Evolutionary conservation across 2,329 filamentous ascomycete species (phyloP).

Genomic region (Acarospora socialis): DNA sequence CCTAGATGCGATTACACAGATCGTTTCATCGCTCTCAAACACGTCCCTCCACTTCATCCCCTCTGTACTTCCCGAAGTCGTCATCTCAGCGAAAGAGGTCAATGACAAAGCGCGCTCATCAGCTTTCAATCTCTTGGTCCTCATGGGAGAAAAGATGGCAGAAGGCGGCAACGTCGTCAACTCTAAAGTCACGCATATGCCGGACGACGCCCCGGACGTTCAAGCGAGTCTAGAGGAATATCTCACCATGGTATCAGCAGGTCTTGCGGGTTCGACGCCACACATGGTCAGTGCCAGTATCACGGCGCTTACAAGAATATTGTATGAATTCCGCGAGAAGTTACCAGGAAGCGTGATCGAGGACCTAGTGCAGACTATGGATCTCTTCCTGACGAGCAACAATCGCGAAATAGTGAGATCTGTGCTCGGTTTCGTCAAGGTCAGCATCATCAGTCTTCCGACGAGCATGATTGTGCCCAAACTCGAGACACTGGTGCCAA

Average conservation of each 20-base stretch:
- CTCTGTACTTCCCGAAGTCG: constrained; percentile 78
- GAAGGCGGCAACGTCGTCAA: constrained; percentile 65
- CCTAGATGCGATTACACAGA: constrained; percentile 63
- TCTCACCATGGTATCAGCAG: constrained; percentile 95
- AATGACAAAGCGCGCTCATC: constrained; percentile 86
- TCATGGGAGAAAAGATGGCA: constrained; percentile 73
- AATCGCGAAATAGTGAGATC: constrained; percentile 94
- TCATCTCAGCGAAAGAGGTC: constrained; percentile 92
- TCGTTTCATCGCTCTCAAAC: constrained; percentile 63
- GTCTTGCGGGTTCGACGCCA: constrained; percentile 78
- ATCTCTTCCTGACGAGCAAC: constrained; percentile 88
- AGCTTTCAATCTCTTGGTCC: constrained; percentile 79
- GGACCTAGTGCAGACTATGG: constrained; percentile 86
- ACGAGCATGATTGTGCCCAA: constrained; percentile 64
- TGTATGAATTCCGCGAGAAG: constrained; percentile 73
- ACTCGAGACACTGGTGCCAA: constrained; percentile 65
- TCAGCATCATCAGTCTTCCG: constrained; percentile 77
- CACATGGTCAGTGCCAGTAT: constrained; percentile 98
- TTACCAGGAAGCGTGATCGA: constrained; percentile 56
- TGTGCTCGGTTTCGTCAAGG: constrained; percentile 91
- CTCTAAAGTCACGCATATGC: constrained; percentile 76
- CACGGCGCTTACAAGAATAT: constrained; percentile 79
- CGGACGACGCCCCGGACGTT: constrained; percentile 60
- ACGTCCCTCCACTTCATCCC: constrained; percentile 80
- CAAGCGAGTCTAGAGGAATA: constrained; percentile 82